phyloP scores from a whole-genome alignment of 1,284 basidiomycete species.

The Pulchroboletus neoregius region DNA sequence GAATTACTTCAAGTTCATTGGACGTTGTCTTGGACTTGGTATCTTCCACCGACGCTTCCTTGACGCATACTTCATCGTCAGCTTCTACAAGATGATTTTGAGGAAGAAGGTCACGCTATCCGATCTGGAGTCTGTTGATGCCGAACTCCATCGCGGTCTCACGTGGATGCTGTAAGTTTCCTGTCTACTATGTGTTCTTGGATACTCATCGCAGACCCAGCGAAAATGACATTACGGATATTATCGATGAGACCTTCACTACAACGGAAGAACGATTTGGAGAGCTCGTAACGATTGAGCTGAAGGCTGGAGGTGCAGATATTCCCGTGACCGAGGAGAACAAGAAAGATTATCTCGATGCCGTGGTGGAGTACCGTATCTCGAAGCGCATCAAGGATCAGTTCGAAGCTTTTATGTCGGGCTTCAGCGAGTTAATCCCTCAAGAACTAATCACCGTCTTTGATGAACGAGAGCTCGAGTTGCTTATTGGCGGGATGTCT shows the following conservation, averaged over 20 bases:
- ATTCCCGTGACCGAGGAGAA: constrained; percentile 88
- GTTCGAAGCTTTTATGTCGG: constrained; percentile 92
- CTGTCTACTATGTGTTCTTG: neutral
- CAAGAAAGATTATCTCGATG: constrained; percentile 93
- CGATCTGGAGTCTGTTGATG: constrained; percentile 86
- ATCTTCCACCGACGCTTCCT: constrained; percentile 96
- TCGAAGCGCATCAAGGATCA: constrained; percentile 90
- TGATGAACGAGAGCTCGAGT: constrained; percentile 90
- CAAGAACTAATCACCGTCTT: constrained; percentile 93
- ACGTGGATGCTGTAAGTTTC: constrained; percentile 85
- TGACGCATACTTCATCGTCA: constrained; percentile 95
- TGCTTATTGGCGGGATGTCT: constrained; percentile 93
- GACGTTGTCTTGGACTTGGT: constrained; percentile 84
- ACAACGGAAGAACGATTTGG: constrained; percentile 93
- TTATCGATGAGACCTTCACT: constrained; percentile 88
- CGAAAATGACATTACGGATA: constrained; percentile 87
- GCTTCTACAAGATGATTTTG: constrained; percentile 97
- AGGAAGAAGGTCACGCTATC: constrained; percentile 85
- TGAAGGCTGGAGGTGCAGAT: constrained; percentile 78
- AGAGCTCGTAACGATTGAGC: constrained; percentile 87
- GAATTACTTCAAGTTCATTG: constrained; percentile 98
- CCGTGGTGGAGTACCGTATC: constrained; percentile 89
- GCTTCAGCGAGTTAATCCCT: constrained; percentile 93
- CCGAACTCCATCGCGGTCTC: constrained; percentile 82
- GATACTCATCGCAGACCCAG: constrained; percentile 33